phyloP scores from a whole-genome alignment of 1,139 yeast species.

The Candida sp. region DNA sequence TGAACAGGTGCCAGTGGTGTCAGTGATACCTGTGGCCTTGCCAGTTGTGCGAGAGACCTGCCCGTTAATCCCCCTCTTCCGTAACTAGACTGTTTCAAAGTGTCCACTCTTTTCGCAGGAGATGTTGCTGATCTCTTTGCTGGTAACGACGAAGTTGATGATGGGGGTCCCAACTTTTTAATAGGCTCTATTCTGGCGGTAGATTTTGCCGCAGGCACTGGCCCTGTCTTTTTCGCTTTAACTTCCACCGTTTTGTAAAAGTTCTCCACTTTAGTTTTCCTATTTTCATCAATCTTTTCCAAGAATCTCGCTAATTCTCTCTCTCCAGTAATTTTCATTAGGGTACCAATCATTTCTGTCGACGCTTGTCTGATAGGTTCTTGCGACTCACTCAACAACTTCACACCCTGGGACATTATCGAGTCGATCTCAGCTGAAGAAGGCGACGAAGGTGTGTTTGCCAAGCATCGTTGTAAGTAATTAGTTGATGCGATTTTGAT shows the following conservation, averaged over 20 bases:
- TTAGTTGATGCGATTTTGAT: slow-evolving; percentile 71
- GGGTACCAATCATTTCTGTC: slow-evolving; percentile 74
- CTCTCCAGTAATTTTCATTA: slow-evolving; percentile 81
- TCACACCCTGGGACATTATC: slow-evolving; percentile 54
- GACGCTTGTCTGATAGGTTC: slow-evolving; percentile 83
- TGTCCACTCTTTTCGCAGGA: slow-evolving; percentile 50
- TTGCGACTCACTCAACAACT: slow-evolving; percentile 74
- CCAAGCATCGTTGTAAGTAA: slow-evolving; percentile 64
- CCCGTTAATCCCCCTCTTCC: slow-evolving; percentile 40
- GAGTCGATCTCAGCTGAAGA: slow-evolving; percentile 49
- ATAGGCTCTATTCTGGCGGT: slow-evolving; percentile 6
- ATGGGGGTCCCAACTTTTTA: slow-evolving; percentile 5
- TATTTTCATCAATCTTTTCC: slow-evolving; percentile 71
- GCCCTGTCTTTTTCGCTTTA: slow-evolving; percentile 22
- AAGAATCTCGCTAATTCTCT: slow-evolving; percentile 58
- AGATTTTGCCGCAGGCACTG: not conserved
- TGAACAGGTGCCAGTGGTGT: slow-evolving; percentile 14
- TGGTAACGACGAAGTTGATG: slow-evolving; percentile 38
- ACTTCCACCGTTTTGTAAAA: slow-evolving; percentile 58
- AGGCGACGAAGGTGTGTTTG: slow-evolving; percentile 51
- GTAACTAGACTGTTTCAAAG: slow-evolving; percentile 23
- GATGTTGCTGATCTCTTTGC: slow-evolving; percentile 66
- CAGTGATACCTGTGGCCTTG: not conserved
- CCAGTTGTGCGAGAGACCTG: slow-evolving; percentile 22
- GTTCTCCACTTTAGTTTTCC: slow-evolving; percentile 64